These are phyloP conservation scores for Ilex asprella DNA, from an alignment of 257 asterid species.

Conservation along the genomic window DNA sequence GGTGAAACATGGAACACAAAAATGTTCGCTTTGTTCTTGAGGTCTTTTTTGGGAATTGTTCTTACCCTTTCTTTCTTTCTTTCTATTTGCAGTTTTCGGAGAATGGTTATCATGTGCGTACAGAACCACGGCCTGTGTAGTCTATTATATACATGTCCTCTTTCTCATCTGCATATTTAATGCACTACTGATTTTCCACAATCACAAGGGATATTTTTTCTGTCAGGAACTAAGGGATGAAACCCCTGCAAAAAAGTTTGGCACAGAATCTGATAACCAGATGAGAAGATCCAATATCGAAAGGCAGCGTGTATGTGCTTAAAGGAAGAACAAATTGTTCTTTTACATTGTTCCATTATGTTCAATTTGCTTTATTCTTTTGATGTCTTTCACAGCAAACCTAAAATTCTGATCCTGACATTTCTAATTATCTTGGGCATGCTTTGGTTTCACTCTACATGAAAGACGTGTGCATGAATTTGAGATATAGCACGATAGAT, in stretches of 20 bases:
- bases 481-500: too few relatives aligned
- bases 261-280: constrained; percentile 36
- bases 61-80: constrained; percentile 17
- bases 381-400: too few relatives aligned
- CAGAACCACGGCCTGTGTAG: background rate
- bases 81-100: constrained; percentile 47
- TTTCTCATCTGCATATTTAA: too few relatives aligned
- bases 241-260: constrained; percentile 39
- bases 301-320: constrained; percentile 60
- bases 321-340: background rate
- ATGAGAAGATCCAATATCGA: constrained; percentile 61
- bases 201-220: background rate
- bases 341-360: too few relatives aligned
- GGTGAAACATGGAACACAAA: constrained; percentile 27
- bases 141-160: too few relatives aligned
- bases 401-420: too few relatives aligned
- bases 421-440: too few relatives aligned
- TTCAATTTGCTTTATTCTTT: too few relatives aligned
- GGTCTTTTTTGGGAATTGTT: constrained; percentile 7
- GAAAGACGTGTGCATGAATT: too few relatives aligned
- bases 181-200: background rate
- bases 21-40: constrained; percentile 1
- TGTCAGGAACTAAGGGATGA: constrained; percentile 50
- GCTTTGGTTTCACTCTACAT: too few relatives aligned
- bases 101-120: constrained; percentile 68